Percentiles rank a stretch among this genome's conserved stretches.
phyloP scores from a whole-genome alignment of 805 yeast genomes.

The Hanseniaspora osmophila region DNA sequence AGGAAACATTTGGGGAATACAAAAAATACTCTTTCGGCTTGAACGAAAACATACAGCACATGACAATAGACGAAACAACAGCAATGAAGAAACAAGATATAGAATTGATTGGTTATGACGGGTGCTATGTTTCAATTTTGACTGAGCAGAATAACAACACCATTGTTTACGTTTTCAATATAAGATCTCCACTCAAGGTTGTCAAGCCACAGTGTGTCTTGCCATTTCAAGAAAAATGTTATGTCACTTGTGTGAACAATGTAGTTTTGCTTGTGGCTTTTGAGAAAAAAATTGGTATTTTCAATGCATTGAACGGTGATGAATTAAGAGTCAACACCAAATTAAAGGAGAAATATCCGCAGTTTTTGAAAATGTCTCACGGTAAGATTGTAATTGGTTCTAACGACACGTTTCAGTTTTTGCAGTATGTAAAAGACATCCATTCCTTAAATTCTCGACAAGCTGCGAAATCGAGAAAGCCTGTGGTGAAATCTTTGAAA shows the following conservation, averaged over 20 bases:
- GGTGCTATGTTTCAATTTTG: conserved; percentile 19
- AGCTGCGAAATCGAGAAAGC: neutral
- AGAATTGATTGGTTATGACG: conserved; percentile 21
- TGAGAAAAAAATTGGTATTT: conserved; percentile 16
- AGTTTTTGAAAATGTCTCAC: conserved; percentile 19
- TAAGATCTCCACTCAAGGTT: conserved; percentile 11
- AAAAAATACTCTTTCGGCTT: conserved; percentile 8
- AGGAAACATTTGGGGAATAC: conserved; percentile 14
- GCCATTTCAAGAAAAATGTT: conserved; percentile 16
- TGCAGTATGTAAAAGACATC: conserved; percentile 15
- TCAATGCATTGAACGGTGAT: conserved; percentile 20
- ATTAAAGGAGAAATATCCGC: conserved; percentile 12
- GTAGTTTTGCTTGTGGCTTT: conserved; percentile 19
- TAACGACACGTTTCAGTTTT: conserved; percentile 18
- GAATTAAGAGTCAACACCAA: conserved; percentile 13
- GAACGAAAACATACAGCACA: conserved; percentile 6
- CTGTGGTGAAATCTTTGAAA: conserved; percentile 13
- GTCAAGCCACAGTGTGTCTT: conserved; percentile 9
- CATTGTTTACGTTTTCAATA: conserved; percentile 14
- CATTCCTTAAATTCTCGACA: neutral
- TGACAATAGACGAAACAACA: conserved; percentile 19
- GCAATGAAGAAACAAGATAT: conserved; percentile 15
- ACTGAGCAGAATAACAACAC: conserved; percentile 14
- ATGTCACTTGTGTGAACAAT: conserved; percentile 18
- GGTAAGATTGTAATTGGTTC: conserved; percentile 19